Conservation (phyloP, 176 grass and related monocot species). For the Typha latifolia region DNA sequence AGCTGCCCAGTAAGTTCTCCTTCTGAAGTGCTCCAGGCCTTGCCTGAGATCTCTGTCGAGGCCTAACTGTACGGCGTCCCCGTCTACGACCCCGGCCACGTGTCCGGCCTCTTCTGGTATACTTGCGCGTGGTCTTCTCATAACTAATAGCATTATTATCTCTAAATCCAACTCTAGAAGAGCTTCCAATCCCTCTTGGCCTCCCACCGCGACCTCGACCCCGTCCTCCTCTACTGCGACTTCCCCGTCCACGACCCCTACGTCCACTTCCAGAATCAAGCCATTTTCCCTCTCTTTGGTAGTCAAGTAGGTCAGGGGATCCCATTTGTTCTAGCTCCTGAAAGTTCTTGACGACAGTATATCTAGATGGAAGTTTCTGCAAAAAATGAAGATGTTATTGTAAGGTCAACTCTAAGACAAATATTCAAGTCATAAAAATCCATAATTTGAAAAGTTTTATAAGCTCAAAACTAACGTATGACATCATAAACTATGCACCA, state of each 20-base stretch:
- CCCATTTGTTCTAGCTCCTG: constrained; percentile 35
- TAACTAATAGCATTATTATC: constrained; percentile 27
- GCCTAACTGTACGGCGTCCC: constrained; percentile 60
- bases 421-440: no score
- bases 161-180: constrained; percentile 22
- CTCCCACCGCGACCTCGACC: constrained; percentile 60
- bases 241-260: constrained; percentile 63
- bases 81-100: constrained; percentile 45
- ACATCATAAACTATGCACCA: no score
- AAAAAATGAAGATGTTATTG: constrained; percentile 15
- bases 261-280: constrained; percentile 37
- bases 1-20: constrained; percentile 57
- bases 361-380: constrained; percentile 70
- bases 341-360: constrained; percentile 38
- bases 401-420: neutral
- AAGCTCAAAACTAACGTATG: no score
- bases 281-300: constrained; percentile 12
- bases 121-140: constrained; percentile 39
- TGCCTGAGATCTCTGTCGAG: constrained; percentile 49
- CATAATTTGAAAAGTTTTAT: no score
- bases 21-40: constrained; percentile 47
- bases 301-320: constrained; percentile 32
- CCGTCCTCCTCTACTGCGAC: constrained; percentile 50
- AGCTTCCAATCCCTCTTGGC: constrained; percentile 44
- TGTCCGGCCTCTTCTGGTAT: constrained; percentile 36